Evolutionary conservation across 331 rosid genomes (phyloP).

Genomic region (Malus hybrid): DNA sequence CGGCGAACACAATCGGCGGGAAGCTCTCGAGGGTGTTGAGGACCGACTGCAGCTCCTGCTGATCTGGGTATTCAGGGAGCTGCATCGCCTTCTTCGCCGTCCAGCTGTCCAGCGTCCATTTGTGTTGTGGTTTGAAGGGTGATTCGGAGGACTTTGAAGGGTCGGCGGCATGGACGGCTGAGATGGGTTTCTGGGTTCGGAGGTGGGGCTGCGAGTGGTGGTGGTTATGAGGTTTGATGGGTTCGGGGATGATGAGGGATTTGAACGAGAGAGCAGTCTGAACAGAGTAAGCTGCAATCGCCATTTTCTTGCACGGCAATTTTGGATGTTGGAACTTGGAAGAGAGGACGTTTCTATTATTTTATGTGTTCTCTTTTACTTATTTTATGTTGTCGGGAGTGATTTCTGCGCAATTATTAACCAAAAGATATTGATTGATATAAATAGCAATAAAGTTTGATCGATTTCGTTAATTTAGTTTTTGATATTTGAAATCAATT

Average conservation of each 20-base stretch:
- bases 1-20: conserved; percentile 42
- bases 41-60: conserved; percentile 18
- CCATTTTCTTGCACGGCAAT: conserved; percentile 4
- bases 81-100: conserved; percentile 30
- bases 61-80: conserved; percentile 36
- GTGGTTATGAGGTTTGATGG: background rate
- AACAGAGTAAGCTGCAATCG: background rate
- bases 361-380: too few species aligned
- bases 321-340: background rate
- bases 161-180: conserved; percentile 37
- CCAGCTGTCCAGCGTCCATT: conserved; percentile 35
- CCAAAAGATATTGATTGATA: too few species aligned
- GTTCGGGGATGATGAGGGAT: background rate
- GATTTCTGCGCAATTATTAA: too few species aligned
- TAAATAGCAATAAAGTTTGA: too few species aligned
- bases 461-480: too few species aligned
- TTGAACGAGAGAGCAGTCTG: conserved; percentile 12
- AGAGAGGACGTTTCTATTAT: background rate
- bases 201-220: conserved; percentile 1
- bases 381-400: too few species aligned
- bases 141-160: conserved; percentile 25
- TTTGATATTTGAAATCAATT: too few species aligned
- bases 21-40: conserved; percentile 32
- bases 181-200: conserved; percentile 13
- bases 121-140: background rate